Base-by-base conservation (phyloP, 371 early-diverging fungal genomes). In the Mucor irregularis region DNA sequence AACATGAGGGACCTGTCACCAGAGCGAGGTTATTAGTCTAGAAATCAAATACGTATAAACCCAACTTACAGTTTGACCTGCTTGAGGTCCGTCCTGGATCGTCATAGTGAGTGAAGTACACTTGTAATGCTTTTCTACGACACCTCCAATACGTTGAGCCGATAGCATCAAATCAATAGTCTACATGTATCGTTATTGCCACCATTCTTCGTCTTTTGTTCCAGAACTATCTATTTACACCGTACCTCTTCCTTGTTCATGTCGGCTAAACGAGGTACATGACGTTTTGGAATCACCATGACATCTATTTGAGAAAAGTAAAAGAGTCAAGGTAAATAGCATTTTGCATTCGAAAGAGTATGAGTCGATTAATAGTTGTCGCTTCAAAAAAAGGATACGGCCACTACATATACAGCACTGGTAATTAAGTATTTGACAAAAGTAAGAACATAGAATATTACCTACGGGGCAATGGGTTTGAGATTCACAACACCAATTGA, bases 401-500 rank as follows among this genome's bases (percentile, higher is more conserved):
- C 73, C 71, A 37, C 63, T 64, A 45, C 2, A 19, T 11, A 28
- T 21, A 40, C 3, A 22, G 13, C 2, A 22, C 13, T 9, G 29
- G 13, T 33, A 7, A 3, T 8, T 22, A 34, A 43, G 29, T 35
- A 14, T 40, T 21, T 30, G 29, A 30, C 21, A 2, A 19, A 14
- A 6, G 17, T 37, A 48, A 7, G 10, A 21, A 28, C n/a, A n/a
- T n/a, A n/a, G n/a, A n/a, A n/a, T n/a, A n/a, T n/a, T n/a, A 13
- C 45, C 73, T 83, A 86, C 76, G 90, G 89, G 0, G 84, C 81
- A 30, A 93, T 87, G 21, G 97, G 95, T 63, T 95, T 95, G 35
- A 92, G 75, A 61, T 95, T 95, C 38, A 95, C 95, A 10, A 96
- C 69, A 0, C 90, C 95, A 34, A 88, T 74, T 6, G 84, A 78